Base-by-base conservation (phyloP, 371 early-diverging fungal genomes). In the Fennellomyces sp. region DNA sequence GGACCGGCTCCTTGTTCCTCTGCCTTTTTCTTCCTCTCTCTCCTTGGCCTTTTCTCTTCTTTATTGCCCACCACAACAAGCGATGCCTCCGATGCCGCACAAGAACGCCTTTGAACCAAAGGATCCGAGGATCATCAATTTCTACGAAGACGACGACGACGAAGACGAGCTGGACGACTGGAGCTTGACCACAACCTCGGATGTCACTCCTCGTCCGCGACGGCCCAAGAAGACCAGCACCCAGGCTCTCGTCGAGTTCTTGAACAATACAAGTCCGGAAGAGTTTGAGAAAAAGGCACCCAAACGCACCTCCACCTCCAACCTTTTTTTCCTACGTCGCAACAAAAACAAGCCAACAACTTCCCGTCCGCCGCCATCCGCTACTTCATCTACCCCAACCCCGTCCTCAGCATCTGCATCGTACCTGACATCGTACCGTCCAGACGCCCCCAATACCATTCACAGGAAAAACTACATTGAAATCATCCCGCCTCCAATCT, bases 261-360 rank as follows among this genome's bases (percentile, higher is more conserved):
- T 80, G 28, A 76, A 75, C 35, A 78, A 67, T 3, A 79, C 75
- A 11, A 74, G 80, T 33, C 80, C 80, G 26, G 80, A 80, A 66
- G 80, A 80, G 42, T 75, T 80, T 45, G 77, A 73, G 54, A 63
- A 67, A 29, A 58, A 27, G 15, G 60, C 58, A n/a, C 53, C 62
- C 25, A 58, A 58, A 48, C 65, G 70, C 23, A 56, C 63, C 52
- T 60, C 64, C 10, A 66, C 52, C 15, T 23, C 67, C 28, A 68
- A 71, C 47, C 72, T 76, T 35, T 68, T 69, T 30, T 61, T 67
- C 36, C 42, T 59, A 11, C 72, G 74, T 13, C 72, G 65, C 21
- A 64, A 54, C 21, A 42, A 67, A 62, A 64, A 54, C 21, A 42
- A 67, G 58, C 23, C 61, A 53, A 25, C 64, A 63, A 51, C 58